phyloP scores from a whole-genome alignment of 805 yeast genomes.

The Phaffomyces thermotolerans region DNA sequence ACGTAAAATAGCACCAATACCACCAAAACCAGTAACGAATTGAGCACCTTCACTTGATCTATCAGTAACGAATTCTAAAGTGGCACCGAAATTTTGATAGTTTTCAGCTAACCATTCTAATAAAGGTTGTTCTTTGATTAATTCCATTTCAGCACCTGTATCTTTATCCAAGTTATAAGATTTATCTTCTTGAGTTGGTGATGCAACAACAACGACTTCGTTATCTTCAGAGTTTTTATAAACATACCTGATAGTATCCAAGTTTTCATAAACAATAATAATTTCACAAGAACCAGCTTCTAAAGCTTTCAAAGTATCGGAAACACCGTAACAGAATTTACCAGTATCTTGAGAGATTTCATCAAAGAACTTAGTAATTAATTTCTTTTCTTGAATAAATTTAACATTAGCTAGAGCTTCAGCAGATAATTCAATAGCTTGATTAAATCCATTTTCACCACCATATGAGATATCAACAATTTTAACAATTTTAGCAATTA shows the following conservation, averaged over 20 bases:
- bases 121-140: slow-evolving; percentile 74
- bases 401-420: slow-evolving; percentile 96
- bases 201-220: slow-evolving; percentile 63
- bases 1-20: slow-evolving; percentile 93
- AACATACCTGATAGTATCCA: slow-evolving; percentile 77
- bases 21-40: slow-evolving; percentile 97
- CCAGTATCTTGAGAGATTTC: slow-evolving; percentile 98
- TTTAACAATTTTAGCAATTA: slow-evolving; percentile 79
- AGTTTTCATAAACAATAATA: slow-evolving; percentile 86
- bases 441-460: slow-evolving; percentile 99
- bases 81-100: slow-evolving; percentile 90
- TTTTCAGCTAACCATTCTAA: slow-evolving; percentile 98
- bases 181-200: slow-evolving; percentile 69
- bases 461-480: slow-evolving; percentile 97
- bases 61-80: slow-evolving; percentile 93
- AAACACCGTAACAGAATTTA: slow-evolving; percentile 94
- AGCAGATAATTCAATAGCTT: slow-evolving; percentile 96
- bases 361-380: slow-evolving; percentile 86
- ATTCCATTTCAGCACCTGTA: slow-evolving; percentile 90
- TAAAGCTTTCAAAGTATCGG: slow-evolving; percentile 91
- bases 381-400: slow-evolving; percentile 96
- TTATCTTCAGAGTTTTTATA: slow-evolving; percentile 78
- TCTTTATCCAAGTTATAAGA: slow-evolving; percentile 70
- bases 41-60: slow-evolving; percentile 98
- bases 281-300: slow-evolving; percentile 95